Base-by-base conservation (phyloP, 164 flowering plant genomes). In the Vitis rotundifolia region DNA sequence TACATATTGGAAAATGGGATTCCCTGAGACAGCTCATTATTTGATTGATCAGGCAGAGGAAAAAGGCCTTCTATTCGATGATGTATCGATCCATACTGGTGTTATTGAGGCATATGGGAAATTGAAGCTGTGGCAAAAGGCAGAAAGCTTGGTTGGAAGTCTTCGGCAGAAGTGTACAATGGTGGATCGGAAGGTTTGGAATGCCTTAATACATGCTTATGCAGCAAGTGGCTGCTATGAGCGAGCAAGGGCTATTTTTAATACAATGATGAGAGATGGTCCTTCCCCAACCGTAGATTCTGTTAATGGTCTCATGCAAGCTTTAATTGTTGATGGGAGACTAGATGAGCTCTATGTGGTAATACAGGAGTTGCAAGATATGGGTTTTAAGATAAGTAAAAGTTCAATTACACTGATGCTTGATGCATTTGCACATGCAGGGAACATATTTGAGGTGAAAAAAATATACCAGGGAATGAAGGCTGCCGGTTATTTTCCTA, bases 391-490 rank as follows among this genome's bases (percentile, higher is more conserved):
- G 64, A 89, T 96, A 70, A 89, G 97, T 80, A 93, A 90, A 78
- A 90, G 92, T 80, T 80, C 98, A 16, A 89, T 93, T 68, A 74
- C 91, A 47, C 83, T 96, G 81, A 91, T 93, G 91, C 91, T 95
- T 70, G 94, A 91, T 72, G 97, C 99, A 63, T 96, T 93, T 80
- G 93, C 87, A n/a, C 79, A 78, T 65, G 84, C 84, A 1, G 87
- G 97, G 10, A 83, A 91, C 71, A 77, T 93, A 68, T 90, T 88
- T 82, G 99, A 96, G 84, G 97, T 91, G 31, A 91, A 90, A 83
- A 96, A 93, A 74, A 84, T 96, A 81, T 93, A 96, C 71, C 78
- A 82, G 73, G 97, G 99, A 26, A 93, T 96, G 99, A 96, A 84
- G 73, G 96, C 98, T 75, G 92, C 97, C 15, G 99, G 98, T 52